phyloP scores from a whole-genome alignment of 495 filamentous ascomycete species.

The Aspergillus panamensis region DNA sequence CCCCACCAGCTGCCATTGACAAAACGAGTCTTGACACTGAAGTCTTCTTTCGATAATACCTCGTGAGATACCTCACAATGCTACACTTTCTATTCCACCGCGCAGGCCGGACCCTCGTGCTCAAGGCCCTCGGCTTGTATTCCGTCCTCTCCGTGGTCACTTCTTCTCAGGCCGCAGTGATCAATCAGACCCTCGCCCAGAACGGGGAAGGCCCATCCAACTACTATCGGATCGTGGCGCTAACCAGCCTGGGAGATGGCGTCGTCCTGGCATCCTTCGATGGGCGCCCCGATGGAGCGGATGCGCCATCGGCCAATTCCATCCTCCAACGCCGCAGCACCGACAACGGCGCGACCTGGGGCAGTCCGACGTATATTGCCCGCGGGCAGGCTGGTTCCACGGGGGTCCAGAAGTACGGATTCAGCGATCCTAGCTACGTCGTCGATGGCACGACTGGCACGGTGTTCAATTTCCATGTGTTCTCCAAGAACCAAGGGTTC shows the following conservation, averaged over 20 bases:
- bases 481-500: neutral
- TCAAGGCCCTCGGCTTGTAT: neutral
- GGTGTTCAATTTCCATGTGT: neutral
- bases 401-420: neutral
- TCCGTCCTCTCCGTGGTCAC: neutral
- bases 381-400: neutral
- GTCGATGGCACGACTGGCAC: neutral
- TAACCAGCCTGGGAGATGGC: neutral
- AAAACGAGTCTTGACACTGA: neutral
- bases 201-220: neutral
- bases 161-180: neutral
- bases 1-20: neutral
- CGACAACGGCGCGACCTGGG: neutral
- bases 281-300: neutral
- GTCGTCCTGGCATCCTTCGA: neutral
- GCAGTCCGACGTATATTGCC: neutral
- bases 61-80: neutral
- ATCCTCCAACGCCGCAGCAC: neutral
- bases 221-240: neutral
- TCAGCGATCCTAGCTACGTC: neutral
- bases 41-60: neutral
- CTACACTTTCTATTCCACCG: neutral
- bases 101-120: neutral
- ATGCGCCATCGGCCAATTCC: neutral
- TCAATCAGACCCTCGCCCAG: neutral